Evolutionary conservation across 1,139 yeast genomes (phyloP).

Genomic region (Spathaspora sp.): DNA sequence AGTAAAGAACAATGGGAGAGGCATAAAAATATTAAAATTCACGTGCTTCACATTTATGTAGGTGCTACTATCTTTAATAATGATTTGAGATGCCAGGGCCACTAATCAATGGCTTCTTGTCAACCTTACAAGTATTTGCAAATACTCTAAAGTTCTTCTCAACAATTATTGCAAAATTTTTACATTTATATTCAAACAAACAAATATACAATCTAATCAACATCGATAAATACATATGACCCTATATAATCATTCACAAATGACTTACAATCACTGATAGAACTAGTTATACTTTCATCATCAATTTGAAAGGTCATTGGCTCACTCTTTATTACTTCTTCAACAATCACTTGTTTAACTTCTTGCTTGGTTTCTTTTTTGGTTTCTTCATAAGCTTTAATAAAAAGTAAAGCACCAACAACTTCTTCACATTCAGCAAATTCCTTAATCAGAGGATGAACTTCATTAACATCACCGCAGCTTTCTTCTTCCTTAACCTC

Average conservation of each 20-base stretch:
- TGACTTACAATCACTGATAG: not conserved
- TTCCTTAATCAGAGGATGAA: conserved; percentile 2
- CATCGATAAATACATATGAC: conserved; percentile 2
- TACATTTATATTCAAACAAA: not conserved
- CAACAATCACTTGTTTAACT: not conserved
- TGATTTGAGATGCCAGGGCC: too few relatives aligned
- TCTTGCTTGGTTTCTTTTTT: not conserved
- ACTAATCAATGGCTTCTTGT: too few relatives aligned
- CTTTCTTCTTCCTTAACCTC: not conserved
- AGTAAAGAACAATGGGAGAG: not conserved
- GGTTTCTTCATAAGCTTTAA: conserved; percentile 9
- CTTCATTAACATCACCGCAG: not conserved
- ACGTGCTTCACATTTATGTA: not conserved
- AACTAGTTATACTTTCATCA: not conserved
- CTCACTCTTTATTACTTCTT: not conserved
- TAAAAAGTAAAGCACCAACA: conserved; percentile 13
- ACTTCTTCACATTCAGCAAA: conserved; percentile 10
- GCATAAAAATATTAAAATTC: not conserved
- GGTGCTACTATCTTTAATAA: too few relatives aligned
- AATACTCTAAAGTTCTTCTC: too few relatives aligned
- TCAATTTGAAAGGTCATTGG: not conserved
- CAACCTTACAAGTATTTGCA: not conserved
- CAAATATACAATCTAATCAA: not conserved
- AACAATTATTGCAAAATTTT: not conserved
- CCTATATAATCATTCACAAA: not conserved